Conservation (phyloP, 2,329 filamentous ascomycete species). For the Alternaria arborescens region DNA sequence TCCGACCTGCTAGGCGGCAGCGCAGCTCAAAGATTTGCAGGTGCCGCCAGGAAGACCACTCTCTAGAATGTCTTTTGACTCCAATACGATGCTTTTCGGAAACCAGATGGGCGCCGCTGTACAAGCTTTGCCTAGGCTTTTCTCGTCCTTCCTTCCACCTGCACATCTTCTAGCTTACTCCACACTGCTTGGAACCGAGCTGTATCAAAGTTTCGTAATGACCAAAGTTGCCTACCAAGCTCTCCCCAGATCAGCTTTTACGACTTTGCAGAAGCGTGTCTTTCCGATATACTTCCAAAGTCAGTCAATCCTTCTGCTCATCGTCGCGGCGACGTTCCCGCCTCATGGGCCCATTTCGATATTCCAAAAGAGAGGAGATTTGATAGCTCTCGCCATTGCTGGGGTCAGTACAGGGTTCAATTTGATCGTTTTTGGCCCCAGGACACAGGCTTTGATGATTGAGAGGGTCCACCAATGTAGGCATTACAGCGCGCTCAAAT, state of each 20-base stretch:
- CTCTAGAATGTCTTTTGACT: accelerated
- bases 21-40: slow-evolving; percentile 1
- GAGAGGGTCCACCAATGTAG: slow-evolving; percentile 44
- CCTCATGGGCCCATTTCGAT: slow-evolving; percentile 44
- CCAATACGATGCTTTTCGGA: not conserved
- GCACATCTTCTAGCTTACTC: slow-evolving; percentile 53
- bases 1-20: slow-evolving; percentile 12
- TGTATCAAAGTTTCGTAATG: slow-evolving; percentile 54
- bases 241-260: slow-evolving; percentile 51
- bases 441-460: slow-evolving; percentile 45
- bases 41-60: not conserved
- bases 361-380: slow-evolving; percentile 26
- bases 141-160: slow-evolving; percentile 26
- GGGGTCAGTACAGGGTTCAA: slow-evolving; percentile 48
- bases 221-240: slow-evolving; percentile 51
- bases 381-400: slow-evolving; percentile 42
- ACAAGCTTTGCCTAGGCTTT: not conserved
- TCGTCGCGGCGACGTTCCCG: slow-evolving; percentile 48
- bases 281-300: slow-evolving; percentile 54
- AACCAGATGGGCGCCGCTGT: not conserved
- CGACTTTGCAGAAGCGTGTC: slow-evolving; percentile 50
- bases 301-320: slow-evolving; percentile 48
- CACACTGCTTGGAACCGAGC: slow-evolving; percentile 51
- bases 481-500: not conserved
- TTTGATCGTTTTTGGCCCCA: slow-evolving; percentile 48